These are phyloP conservation scores for Gossypium turneri DNA, from an alignment of 345 rosid species.

Conservation along the genomic window DNA sequence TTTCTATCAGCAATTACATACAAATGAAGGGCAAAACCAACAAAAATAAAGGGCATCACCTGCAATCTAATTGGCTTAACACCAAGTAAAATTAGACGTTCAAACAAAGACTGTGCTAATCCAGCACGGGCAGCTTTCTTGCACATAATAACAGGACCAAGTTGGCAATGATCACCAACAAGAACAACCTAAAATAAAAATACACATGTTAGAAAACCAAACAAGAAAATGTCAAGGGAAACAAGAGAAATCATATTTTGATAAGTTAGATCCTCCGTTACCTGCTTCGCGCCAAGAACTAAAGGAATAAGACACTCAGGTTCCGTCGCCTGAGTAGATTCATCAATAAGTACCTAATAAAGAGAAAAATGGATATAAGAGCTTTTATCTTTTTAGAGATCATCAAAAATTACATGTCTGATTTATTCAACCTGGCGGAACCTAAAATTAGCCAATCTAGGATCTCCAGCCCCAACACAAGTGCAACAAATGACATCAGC, in stretches of 20 bases:
- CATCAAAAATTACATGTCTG: not conserved
- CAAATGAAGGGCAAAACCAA: not conserved
- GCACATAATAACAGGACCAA: constrained; percentile 99
- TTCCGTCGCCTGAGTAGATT: constrained; percentile 97
- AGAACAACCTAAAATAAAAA: constrained; percentile 63
- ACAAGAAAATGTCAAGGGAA: not conserved
- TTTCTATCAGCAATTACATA: not conserved
- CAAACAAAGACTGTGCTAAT: constrained; percentile 93
- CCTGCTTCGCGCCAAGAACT: constrained; percentile 99
- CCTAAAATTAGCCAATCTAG: constrained; percentile 91
- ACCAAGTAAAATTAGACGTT: constrained; percentile 94
- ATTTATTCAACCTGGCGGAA: constrained; percentile 78
- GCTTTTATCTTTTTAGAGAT: not conserved
- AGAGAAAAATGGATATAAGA: not conserved
- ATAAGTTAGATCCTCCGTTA: constrained; percentile 18
- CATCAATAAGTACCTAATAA: constrained; percentile 91
- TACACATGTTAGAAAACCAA: constrained; percentile 12
- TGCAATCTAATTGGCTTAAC: constrained; percentile 98
- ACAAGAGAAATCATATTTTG: not conserved
- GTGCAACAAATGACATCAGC: constrained; percentile 99
- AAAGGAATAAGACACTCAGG: constrained; percentile 99
- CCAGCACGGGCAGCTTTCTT: constrained; percentile 99
- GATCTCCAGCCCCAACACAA: constrained; percentile 99
- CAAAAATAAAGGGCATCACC: constrained; percentile 41
- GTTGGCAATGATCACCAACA: constrained; percentile 99